phyloP scores from a whole-genome alignment of 2,329 filamentous ascomycete genomes.

The Proliferodiscus dingleyae region DNA sequence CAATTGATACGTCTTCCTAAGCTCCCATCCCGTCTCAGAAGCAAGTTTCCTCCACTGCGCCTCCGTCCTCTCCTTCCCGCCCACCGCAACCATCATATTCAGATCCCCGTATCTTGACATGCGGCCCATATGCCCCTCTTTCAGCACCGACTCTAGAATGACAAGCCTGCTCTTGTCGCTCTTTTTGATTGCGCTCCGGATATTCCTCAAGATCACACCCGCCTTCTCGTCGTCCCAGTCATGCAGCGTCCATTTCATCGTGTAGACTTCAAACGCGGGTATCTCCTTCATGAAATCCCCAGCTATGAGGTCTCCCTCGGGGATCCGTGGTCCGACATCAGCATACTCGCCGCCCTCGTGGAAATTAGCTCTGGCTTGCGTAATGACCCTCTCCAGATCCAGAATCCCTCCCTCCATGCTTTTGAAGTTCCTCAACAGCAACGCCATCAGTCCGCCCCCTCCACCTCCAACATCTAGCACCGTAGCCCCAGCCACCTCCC shows the following conservation, averaged over 20 bases:
- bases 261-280: slow-evolving; percentile 29
- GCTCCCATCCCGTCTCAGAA: slow-evolving; percentile 1
- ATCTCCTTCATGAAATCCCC: slow-evolving; percentile 37
- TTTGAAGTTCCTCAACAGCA: slow-evolving; percentile 30
- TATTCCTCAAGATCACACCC: slow-evolving; percentile 11
- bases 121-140: slow-evolving; percentile 27
- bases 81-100: slow-evolving; percentile 35
- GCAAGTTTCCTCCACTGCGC: slow-evolving; percentile 6
- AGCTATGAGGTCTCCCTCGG: slow-evolving; percentile 26
- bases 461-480: slow-evolving; percentile 40
- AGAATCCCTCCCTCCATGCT: slow-evolving; percentile 34
- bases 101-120: slow-evolving; percentile 38
- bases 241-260: slow-evolving; percentile 29
- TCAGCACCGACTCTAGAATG: slow-evolving; percentile 36
- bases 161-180: slow-evolving; percentile 33
- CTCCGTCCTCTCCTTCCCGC: slow-evolving; percentile 7
- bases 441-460: slow-evolving; percentile 34
- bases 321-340: slow-evolving; percentile 32
- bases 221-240: slow-evolving; percentile 26
- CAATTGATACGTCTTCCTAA: slow-evolving; percentile 6
- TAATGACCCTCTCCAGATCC: slow-evolving; percentile 34
- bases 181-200: no score
- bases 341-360: slow-evolving; percentile 32
- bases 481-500: slow-evolving; percentile 30
- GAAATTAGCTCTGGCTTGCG: slow-evolving; percentile 22